phyloP scores from a whole-genome alignment of 495 filamentous ascomycete species.

The Poronia punctata region DNA sequence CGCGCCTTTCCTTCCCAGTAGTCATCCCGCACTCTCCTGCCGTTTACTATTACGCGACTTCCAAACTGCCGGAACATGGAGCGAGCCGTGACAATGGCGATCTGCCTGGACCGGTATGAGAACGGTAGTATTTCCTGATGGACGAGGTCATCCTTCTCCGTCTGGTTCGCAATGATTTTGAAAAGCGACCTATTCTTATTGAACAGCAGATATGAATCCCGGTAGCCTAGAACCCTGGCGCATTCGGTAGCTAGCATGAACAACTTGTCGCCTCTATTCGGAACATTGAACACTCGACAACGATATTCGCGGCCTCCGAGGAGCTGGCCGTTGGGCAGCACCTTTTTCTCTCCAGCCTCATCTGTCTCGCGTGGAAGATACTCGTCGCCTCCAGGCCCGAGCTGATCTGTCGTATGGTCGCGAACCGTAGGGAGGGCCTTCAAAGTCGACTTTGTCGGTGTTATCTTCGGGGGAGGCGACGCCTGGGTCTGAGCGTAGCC shows the following conservation, averaged over 20 bases:
- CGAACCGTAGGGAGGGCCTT: constrained; percentile 94
- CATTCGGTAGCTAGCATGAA: constrained; percentile 99
- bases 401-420: constrained; percentile 96
- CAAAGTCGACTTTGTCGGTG: constrained; percentile 82
- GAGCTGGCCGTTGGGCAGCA: constrained; percentile 71
- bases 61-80: constrained; percentile 99
- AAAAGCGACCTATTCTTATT: constrained; percentile 97
- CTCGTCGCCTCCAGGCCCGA: constrained; percentile 87
- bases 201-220: constrained; percentile 96
- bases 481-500: constrained; percentile 56
- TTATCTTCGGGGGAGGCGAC: constrained; percentile 73
- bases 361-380: constrained; percentile 93
- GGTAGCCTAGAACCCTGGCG: constrained; percentile 86
- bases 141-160: constrained; percentile 95
- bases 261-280: constrained; percentile 80
- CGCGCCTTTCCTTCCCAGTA: constrained; percentile 97
- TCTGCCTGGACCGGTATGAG: constrained; percentile 95
- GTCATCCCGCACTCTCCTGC: constrained; percentile 88
- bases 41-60: constrained; percentile 85
- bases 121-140: constrained; percentile 92
- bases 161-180: constrained; percentile 96
- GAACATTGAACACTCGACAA: constrained; percentile 89
- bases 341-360: constrained; percentile 89
- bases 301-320: constrained; percentile 80
- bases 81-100: constrained; percentile 95